phyloP scores from a whole-genome alignment of 2,329 filamentous ascomycete species.

The Ambrosiella beaveri region DNA sequence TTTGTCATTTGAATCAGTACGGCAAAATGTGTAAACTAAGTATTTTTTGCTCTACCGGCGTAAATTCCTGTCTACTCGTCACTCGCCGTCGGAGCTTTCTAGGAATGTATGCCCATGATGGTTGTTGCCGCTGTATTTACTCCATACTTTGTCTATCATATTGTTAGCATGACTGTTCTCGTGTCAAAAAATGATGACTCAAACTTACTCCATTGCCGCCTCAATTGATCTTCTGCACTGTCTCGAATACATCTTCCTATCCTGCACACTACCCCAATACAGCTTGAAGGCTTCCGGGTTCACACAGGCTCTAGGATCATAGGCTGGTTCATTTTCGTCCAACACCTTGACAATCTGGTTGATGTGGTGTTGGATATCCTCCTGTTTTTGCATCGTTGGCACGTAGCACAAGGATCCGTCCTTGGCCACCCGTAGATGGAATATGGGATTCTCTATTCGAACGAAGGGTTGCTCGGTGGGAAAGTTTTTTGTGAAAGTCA shows the following conservation, averaged over 20 bases:
- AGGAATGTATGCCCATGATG: no score
- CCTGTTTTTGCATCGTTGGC: conserved; percentile 38
- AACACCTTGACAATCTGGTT: conserved; percentile 64
- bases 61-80: no score
- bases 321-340: conserved; percentile 77
- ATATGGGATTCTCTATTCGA: conserved; percentile 62
- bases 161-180: background rate
- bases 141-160: background rate
- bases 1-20: no score
- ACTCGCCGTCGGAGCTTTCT: no score
- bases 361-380: conserved; percentile 70
- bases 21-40: no score
- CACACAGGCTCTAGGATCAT: conserved; percentile 77
- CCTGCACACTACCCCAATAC: conserved; percentile 63
- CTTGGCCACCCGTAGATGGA: conserved; percentile 70
- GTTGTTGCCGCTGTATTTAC: background rate
- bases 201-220: conserved; percentile 42
- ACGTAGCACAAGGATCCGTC: conserved; percentile 75
- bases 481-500: conserved; percentile 69
- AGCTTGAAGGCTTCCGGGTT: conserved; percentile 72
- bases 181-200: background rate
- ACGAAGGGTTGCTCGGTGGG: conserved; percentile 78
- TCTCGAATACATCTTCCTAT: conserved; percentile 72
- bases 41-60: no score
- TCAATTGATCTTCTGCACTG: conserved; percentile 63